Base-by-base conservation (phyloP, 257 asterid species). In the Solanum virginianum region DNA sequence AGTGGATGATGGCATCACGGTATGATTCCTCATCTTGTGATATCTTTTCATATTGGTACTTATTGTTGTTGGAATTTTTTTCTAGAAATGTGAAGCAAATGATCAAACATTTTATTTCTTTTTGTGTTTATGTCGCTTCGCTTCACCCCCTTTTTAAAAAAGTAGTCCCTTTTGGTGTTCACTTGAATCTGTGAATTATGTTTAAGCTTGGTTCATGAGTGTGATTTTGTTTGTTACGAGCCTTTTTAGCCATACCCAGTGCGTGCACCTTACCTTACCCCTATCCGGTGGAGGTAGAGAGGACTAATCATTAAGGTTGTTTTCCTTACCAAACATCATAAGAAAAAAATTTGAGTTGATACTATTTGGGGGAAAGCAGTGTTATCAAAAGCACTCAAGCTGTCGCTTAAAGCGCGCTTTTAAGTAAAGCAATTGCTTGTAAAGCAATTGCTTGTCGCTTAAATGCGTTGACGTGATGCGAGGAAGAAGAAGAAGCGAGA, bases 1-100 rank as follows among this genome's bases (percentile, higher is more conserved):
- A 90, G 93, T 84, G 95, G 93, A 89, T 92, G 92, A 93, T 86
- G 80, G 7, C 66, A 29, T 83, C 66, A 49, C 66, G 94, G 97
- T 91, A 89, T 77, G 47, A 16, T 36, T 86, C 43, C 63, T 81
- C 47, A 36, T 66, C 4, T 13, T 83, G 45, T 75, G 22, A 26
- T 43, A 26, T 26, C 29, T 79, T 32, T 54, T 26, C 49, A 10
- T 39, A 32, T 49, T 62, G 45, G 17, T 39, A 8, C 62, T 47
- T 20, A 15, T 54, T 84, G 63, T 45, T 79, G 9, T 47, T 60
- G 36, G 59, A 57, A 45, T 6, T 51, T 32, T 71, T 70, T 22
- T 74, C 43, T 47, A 47, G 59, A 47, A 47, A 71, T 72, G 54
- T 72, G 80, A 12, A 3, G 29, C 36, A 41, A 72, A 2, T 47